Evolutionary conservation across 2,329 filamentous ascomycete genomes (phyloP), one percentile per base, ranked within the genome.

Genomic region (Colletotrichum sansevieriae): DNA sequence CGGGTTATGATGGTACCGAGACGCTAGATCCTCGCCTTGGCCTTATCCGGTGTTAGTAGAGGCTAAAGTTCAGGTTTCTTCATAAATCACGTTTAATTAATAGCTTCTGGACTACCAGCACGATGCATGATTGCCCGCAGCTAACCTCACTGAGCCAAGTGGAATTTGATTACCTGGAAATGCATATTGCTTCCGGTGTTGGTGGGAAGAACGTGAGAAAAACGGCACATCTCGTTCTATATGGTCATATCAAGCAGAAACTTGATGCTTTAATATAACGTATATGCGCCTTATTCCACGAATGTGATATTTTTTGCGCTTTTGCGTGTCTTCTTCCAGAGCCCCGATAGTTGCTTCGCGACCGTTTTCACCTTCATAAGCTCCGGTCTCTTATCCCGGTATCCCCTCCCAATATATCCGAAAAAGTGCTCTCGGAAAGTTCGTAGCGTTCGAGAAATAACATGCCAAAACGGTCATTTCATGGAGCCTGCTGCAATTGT

Each of bases 401-500:
- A 46, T 46, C 22, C 18, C n/a, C 43, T 46, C 43, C n/a, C 0
- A 46, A 46, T 46, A 0, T 2, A 46, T 20, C 1, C 9, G 12
- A 11, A 9, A 20, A 46, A 20, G 18, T 2, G 12, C 11, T 0
- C 4, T 46, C 8, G 0, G 43, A 46, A 46, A 2, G 0, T 46
- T 46, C 3, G 43, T 18, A 46, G 15, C 6, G 15, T 20, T 46
- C 22, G 43, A 46, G n/a, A 11, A 46, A 20, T 9, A 20, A 46
- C 43, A 12, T 46, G 43, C n/a, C 43, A 20, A 46, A 46, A 46
- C 0, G n/a, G 15, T 20, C 43, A 46, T 46, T 9, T 20, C 43
- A 46, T 12, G n/a, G 43, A 46, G 43, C 43, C 43, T 46, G 43
- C 43, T 46, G n/a, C n/a, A 46, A 46, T 10, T 46, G 43, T 46